Base-by-base conservation (phyloP, 2,329 filamentous ascomycete genomes). In the Biscogniauxia marginata region DNA sequence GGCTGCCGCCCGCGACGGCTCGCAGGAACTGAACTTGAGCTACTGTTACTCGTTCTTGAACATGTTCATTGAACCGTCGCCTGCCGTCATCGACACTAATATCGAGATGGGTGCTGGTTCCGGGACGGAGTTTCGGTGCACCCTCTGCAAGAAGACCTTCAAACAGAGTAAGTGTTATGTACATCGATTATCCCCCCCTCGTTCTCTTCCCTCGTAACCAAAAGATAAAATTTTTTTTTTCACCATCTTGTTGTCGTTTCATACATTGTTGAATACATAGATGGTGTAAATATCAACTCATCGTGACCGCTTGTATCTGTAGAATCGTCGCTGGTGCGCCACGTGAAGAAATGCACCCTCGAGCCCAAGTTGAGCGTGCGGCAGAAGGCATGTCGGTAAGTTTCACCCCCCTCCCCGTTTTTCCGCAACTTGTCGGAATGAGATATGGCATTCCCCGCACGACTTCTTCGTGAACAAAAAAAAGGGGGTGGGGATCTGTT, bases 301-400 rank as follows among this genome's bases (percentile, higher is more conserved):
- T 54, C 21, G 46, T 25, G 24, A 23, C 16, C 11, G 9, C 30
- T 24, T 22, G 7, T n/a, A 21, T 11, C 20, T 52, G 39, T 21
- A 66, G 63, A 61, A 53, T 66, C 64, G 4, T 66, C 64, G 8
- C 57, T 66, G 20, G 56, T 65, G 23, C 56, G 64, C 18, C 64
- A 65, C 39, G 44, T 58, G 24, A 65, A 64, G 51, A 64, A 55
- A 56, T 66, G 64, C 30, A 64, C 56, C 19, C 58, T 64, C 21
- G 61, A 64, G 20, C 62, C 63, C 4, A 58, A 43, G 18, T 54
- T 60, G 8, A 63, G 59, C 21, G 48, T 51, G 20, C 58, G 65
- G 39, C 66, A 68, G 51, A 70, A 70, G 51, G 64, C 67, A 21
- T 70, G 68, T 50, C 49, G 48, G 59, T 61, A 45, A 54, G 58